Percentiles rank a stretch among this genome's conserved stretches.
Conservation (phyloP, 2,329 filamentous ascomycete species). For the Alternaria atra region DNA sequence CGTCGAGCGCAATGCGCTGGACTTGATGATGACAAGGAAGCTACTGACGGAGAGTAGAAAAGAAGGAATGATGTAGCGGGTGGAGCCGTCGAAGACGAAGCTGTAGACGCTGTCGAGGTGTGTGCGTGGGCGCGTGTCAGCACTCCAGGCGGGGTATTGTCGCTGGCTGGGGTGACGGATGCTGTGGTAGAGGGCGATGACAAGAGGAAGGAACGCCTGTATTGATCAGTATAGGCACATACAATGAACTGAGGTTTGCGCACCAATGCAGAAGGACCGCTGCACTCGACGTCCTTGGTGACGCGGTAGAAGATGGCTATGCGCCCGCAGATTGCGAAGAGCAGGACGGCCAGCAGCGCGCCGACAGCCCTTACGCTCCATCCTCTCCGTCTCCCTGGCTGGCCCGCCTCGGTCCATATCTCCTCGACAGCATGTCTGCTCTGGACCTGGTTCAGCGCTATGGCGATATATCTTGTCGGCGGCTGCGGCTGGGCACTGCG, state of each 20-base stretch:
- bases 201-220: constrained; percentile 44
- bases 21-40: constrained; percentile 42
- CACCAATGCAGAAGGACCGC: constrained; percentile 38
- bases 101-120: constrained; percentile 36
- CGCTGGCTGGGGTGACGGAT: constrained; percentile 37
- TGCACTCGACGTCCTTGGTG: constrained; percentile 44
- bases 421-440: constrained; percentile 35
- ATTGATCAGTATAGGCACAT: constrained; percentile 17
- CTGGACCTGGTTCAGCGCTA: constrained; percentile 40
- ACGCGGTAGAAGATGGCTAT: constrained; percentile 43
- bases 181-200: constrained; percentile 44
- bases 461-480: constrained; percentile 39
- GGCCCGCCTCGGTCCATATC: constrained; percentile 36
- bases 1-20: constrained; percentile 40
- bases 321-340: constrained; percentile 44
- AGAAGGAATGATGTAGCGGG: constrained; percentile 46
- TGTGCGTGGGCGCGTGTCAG: constrained; percentile 32
- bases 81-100: constrained; percentile 39
- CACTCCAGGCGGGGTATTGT: constrained; percentile 41
- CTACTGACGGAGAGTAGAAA: constrained; percentile 42
- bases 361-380: constrained; percentile 35
- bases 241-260: not conserved
- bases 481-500: constrained; percentile 28
- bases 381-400: constrained; percentile 19
- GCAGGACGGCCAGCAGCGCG: constrained; percentile 36